Base-by-base conservation (phyloP, 1,284 basidiomycete species). In the Cryptococcus depauperatus region DNA sequence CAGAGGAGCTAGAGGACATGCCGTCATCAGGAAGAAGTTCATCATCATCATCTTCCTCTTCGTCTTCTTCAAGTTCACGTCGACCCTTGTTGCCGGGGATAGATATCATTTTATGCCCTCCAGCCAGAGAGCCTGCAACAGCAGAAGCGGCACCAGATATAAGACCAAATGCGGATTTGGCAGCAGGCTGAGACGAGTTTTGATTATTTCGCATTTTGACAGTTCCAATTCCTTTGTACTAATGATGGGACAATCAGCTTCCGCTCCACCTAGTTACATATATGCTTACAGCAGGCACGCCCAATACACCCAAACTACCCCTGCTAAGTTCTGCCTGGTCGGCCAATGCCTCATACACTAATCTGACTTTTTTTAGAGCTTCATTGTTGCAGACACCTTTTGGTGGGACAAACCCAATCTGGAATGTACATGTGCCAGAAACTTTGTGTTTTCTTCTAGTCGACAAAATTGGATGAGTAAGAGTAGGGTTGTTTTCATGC, bases 161-260 rank as follows among this genome's bases (percentile, higher is more conserved):
- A 5, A 48, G 13, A 37, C n/a, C 8, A 29, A 49, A 25, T 25
- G 37, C 21, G 43, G 43, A 16, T 18, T 19, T 7, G 4, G 30
- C 18, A 43, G 43, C 37, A 40, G 45, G 18, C 13, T 16, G n/a
- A 11, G 37, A 28, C 2, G 37, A 19, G 35, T 19, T 41, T 9
- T 41, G 19, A 32, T 37, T 22, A 21, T 48, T 43, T n/a, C 40
- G 19, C 46, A 65, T 64, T 52, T 66, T 64, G 44, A 89, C 74
- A 0, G 89, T 93, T 41, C 89, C 90, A 29, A 93, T 83, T 14
- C 89, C 86, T 70, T 86, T 80, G 16, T 88, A 87, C 87, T 91
- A 61, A 16, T 10, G 18, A 35, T 26, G n/a, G n/a, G n/a, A n/a
- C n/a, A 18, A 25, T 37, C 19, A 30, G 35, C 38, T 33, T 19